Evolutionary conservation across 2,329 filamentous ascomycete genomes (phyloP).

Genomic region (Fusarium sororula): DNA sequence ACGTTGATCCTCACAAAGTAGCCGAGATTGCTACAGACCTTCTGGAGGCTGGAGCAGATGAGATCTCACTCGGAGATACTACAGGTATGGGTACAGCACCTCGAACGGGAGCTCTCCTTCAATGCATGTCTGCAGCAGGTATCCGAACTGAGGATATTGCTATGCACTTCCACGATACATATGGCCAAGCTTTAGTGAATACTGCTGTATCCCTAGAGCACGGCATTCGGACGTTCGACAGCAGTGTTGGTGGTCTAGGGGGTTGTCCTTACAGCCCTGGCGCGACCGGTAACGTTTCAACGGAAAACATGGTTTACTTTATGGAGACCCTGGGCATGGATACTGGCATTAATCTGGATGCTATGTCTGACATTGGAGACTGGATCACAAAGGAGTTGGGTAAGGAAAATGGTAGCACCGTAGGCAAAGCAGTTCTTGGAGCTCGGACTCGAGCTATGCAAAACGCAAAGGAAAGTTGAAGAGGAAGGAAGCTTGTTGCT

Average conservation of each 20-base stretch:
- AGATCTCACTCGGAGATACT: constrained; percentile 90
- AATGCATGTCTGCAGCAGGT: constrained; percentile 71
- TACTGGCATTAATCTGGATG: constrained; percentile 76
- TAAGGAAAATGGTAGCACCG: constrained; percentile 69
- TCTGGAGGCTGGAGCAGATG: constrained; percentile 87
- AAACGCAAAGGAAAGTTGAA: constrained; percentile 35
- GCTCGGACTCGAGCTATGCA: constrained; percentile 50
- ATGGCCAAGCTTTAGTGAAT: constrained; percentile 86
- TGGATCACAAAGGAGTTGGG: constrained; percentile 76
- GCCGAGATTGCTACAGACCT: constrained; percentile 74
- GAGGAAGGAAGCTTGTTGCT: constrained; percentile 12
- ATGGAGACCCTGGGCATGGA: constrained; percentile 77
- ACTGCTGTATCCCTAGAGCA: constrained; percentile 79
- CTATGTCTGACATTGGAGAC: constrained; percentile 72
- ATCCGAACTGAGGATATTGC: constrained; percentile 76
- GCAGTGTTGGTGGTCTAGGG: constrained; percentile 80
- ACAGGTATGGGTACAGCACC: constrained; percentile 90
- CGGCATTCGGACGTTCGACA: constrained; percentile 82
- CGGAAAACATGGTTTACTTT: constrained; percentile 85
- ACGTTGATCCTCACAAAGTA: constrained; percentile 70
- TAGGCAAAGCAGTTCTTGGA: constrained; percentile 72
- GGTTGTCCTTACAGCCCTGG: constrained; percentile 88
- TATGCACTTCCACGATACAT: constrained; percentile 90
- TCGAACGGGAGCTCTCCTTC: constrained; percentile 70
- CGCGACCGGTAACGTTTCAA: constrained; percentile 86